These are phyloP conservation scores for Colletotrichum costaricense DNA, from an alignment of 2,329 filamentous ascomycete genomes.

Conservation along the genomic window DNA sequence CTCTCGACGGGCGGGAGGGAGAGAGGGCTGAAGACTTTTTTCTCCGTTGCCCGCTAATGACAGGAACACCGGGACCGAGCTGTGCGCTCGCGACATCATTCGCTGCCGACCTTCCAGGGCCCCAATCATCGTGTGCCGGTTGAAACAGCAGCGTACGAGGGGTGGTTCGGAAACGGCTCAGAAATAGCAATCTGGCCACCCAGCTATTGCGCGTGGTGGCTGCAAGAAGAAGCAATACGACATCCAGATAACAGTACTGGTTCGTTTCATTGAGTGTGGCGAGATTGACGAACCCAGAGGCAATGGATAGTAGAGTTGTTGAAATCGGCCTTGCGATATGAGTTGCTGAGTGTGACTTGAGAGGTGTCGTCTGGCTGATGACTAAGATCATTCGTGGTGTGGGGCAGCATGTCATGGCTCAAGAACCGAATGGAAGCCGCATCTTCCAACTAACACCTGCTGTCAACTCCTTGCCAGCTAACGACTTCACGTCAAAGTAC, in stretches of 20 bases:
- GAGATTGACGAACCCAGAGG: background rate
- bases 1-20: background rate
- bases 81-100: background rate
- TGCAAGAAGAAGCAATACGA: background rate
- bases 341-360: background rate
- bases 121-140: background rate
- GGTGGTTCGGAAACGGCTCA: background rate
- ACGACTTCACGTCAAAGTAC: background rate
- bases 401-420: background rate
- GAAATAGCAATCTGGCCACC: conserved; percentile 1
- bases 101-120: background rate
- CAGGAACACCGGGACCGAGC: conserved; percentile 22
- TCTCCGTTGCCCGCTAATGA: background rate
- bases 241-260: background rate
- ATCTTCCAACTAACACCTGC: background rate
- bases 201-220: background rate
- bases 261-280: background rate
- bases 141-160: conserved; percentile 11
- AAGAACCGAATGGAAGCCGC: background rate
- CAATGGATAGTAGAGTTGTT: background rate
- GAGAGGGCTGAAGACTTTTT: background rate
- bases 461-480: background rate
- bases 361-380: conserved; percentile 4
- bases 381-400: background rate
- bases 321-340: background rate